Conservation (phyloP, 1,139 yeast genomes). For the Saccharomyces hybrid region DNA sequence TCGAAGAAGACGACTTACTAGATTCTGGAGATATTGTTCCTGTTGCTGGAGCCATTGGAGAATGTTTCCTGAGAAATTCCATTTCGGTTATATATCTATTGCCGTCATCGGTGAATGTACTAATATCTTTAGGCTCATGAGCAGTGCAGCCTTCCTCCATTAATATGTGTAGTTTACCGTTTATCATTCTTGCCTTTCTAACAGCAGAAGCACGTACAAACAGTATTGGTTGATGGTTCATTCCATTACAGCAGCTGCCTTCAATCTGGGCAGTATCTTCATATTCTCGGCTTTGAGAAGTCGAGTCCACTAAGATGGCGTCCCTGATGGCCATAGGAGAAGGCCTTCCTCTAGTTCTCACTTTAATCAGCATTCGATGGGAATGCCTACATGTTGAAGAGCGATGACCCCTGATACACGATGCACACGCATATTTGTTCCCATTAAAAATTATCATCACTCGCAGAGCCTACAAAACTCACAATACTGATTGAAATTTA, state of each 20-base stretch:
- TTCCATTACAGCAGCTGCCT: constrained; percentile 14
- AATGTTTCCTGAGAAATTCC: constrained; percentile 18
- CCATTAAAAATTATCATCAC: constrained; percentile 78
- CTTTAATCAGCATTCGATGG: constrained; percentile 70
- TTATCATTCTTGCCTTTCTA: constrained; percentile 26
- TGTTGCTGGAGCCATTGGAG: background rate
- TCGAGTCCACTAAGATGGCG: constrained; percentile 27
- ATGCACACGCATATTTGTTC: constrained; percentile 81
- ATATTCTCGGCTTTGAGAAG: constrained; percentile 1
- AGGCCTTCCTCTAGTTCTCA: constrained; percentile 85
- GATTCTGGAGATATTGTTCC: background rate
- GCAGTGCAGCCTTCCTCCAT: constrained; percentile 13
- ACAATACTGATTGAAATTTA: background rate
- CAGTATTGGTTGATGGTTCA: constrained; percentile 28
- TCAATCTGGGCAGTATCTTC: background rate
- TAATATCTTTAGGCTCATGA: background rate
- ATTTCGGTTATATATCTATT: constrained; percentile 1
- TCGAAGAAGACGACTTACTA: background rate
- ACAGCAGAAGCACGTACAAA: constrained; percentile 25
- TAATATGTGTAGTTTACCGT: constrained; percentile 27
- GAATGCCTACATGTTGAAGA: constrained; percentile 83
- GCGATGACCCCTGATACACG: constrained; percentile 89
- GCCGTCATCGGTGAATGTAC: constrained; percentile 5
- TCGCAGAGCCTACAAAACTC: background rate
- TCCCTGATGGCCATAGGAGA: constrained; percentile 28